These are phyloP conservation scores for Pseudoneurospora amorphoporcata DNA, from an alignment of 495 filamentous ascomycete genomes.

Conservation along the genomic window DNA sequence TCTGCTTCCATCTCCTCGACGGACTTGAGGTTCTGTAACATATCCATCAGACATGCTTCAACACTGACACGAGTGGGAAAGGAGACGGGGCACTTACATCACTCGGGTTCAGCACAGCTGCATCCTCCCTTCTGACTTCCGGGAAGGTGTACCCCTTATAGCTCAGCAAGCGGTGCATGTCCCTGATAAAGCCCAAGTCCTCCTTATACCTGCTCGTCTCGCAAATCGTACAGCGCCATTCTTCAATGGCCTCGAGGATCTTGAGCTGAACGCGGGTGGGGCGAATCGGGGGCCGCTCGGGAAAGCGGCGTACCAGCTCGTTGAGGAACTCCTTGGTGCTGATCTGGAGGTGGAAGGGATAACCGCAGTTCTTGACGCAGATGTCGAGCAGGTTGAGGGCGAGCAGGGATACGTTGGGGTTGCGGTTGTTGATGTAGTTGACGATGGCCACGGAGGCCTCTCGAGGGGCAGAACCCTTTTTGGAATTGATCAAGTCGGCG, in stretches of 20 bases:
- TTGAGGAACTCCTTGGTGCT: constrained; percentile 98
- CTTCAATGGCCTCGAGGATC: constrained; percentile 94
- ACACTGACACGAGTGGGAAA: neutral
- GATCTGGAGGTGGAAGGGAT: constrained; percentile 97
- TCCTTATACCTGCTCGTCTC: constrained; percentile 95
- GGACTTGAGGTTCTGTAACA: constrained; percentile 72
- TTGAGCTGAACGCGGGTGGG: constrained; percentile 78
- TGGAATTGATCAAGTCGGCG: constrained; percentile 89
- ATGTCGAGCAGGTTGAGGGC: constrained; percentile 93
- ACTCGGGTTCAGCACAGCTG: constrained; percentile 92
- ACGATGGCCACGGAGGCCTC: constrained; percentile 94
- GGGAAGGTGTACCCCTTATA: constrained; percentile 97
- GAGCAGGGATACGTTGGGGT: constrained; percentile 85
- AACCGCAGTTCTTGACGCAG: constrained; percentile 99
- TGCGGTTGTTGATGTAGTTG: constrained; percentile 88
- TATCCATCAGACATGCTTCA: neutral
- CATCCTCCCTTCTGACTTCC: constrained; percentile 84
- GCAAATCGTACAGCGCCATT: constrained; percentile 97
- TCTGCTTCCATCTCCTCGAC: constrained; percentile 99
- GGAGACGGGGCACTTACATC: constrained; percentile 53
- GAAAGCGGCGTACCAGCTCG: constrained; percentile 92
- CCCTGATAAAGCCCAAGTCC: constrained; percentile 88
- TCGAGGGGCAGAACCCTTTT: constrained; percentile 94
- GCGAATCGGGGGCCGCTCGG: constrained; percentile 81
- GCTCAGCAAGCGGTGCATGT: constrained; percentile 92